Evolutionary conservation across 2,329 filamentous ascomycete genomes (phyloP), one percentile per base, ranked within the genome.

Genomic region (Aspergillus sojae): DNA sequence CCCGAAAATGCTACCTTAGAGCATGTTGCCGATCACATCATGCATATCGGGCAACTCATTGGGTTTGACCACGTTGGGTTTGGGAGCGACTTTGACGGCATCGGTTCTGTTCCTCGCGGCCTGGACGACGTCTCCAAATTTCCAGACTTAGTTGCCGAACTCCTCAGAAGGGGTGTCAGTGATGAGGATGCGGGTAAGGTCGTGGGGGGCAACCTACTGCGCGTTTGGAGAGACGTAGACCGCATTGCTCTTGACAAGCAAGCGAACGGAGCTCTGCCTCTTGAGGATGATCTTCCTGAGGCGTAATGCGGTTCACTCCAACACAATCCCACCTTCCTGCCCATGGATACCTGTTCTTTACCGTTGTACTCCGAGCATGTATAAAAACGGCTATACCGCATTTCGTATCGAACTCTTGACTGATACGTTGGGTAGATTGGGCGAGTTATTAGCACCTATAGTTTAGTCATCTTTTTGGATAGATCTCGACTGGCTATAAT

Each of bases 1-100:
- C 86, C 88, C 0, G 81, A 82, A 57, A 90, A 94, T 67, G 87
- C 88, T 10, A 96, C 92, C 0, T 77, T 98, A 41, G 83, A 84
- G 26, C 91, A 94, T 64, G 92, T 96, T 1, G 92, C 88, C 1
- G 84, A 88, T 65, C 94, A 97, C 76, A 90, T 97, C 65, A 83
- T 87, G 67, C 85, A 98, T 74, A 94, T 97, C 68, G 94, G 92
- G 2, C 82, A 91, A 53, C 80, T 90, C 36, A 92, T 97, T 64
- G 94, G 94, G 3, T 97, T 91, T 70, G 91, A 94, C 46, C 86
- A 97, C 74, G 93, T 97, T 19, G 94, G 94, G 0, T 78, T 97
- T 21, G 94, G 94, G 0, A 93, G 91, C 58, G 94, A 98, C 76
- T 97, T 94, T 75, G 94, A 97, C 75, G 94, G 88, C 2, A 81